Conservation (phyloP, 495 filamentous ascomycete genomes). For the Penicillium waksmanii region DNA sequence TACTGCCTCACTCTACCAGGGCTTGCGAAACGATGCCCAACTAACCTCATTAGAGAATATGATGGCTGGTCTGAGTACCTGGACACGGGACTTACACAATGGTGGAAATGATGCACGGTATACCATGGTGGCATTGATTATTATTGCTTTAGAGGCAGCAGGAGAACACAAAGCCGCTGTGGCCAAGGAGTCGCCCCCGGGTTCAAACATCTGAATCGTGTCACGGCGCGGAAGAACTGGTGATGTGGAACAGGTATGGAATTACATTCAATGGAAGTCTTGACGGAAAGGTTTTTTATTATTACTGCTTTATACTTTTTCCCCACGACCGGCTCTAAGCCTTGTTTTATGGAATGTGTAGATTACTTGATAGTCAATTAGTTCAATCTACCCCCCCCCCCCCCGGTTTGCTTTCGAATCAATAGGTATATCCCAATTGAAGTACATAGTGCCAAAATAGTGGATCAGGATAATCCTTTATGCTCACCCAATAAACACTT, state of each 20-base stretch:
- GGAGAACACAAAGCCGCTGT: constrained; percentile 3
- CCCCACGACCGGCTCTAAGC: too few species aligned
- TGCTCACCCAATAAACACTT: background rate
- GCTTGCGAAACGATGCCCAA: constrained; percentile 52
- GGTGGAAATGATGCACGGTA: constrained; percentile 94
- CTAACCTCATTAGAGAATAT: constrained; percentile 59
- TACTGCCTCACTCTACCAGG: constrained; percentile 68
- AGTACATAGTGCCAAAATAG: background rate
- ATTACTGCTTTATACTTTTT: too few species aligned
- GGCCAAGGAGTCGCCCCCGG: background rate
- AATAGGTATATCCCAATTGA: too few species aligned
- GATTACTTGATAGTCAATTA: too few species aligned
- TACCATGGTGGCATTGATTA: constrained; percentile 76
- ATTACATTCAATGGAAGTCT: too few species aligned
- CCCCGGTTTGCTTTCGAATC: too few species aligned
- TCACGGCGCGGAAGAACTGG: too few species aligned
- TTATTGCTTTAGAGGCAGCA: constrained; percentile 53
- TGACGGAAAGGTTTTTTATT: too few species aligned
- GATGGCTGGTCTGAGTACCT: constrained; percentile 65
- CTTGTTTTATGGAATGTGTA: too few species aligned
- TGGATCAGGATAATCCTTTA: background rate
- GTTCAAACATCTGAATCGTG: background rate
- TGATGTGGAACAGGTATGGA: too few species aligned
- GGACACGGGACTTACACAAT: constrained; percentile 75
- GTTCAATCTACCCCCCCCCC: too few species aligned